Conservation (phyloP, 495 filamentous ascomycete species). For the Bathelium albidoporum region DNA sequence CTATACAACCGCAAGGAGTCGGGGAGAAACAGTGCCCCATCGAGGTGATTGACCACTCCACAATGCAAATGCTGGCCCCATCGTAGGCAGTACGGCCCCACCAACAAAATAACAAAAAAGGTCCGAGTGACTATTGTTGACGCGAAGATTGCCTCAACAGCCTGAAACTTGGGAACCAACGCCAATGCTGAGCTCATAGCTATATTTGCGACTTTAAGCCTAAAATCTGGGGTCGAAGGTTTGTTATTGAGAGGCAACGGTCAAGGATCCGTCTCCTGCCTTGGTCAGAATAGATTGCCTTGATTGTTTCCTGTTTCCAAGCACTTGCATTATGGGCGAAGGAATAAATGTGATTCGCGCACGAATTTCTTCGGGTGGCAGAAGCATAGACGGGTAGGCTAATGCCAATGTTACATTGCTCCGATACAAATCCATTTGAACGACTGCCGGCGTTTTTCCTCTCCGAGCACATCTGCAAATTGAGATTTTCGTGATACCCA, state of each 20-base stretch:
- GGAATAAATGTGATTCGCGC: neutral
- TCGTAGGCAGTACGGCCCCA: neutral
- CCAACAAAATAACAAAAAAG: neutral
- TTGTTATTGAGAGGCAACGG: neutral
- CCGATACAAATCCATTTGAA: neutral
- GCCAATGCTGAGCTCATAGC: neutral
- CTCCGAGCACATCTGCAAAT: neutral
- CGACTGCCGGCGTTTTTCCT: neutral
- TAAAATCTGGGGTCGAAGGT: neutral
- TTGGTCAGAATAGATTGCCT: neutral
- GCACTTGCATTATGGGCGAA: neutral
- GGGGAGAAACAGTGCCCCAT: neutral
- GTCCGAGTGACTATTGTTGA: neutral
- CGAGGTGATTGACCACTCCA: neutral
- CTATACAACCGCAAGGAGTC: neutral
- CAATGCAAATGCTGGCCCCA: neutral
- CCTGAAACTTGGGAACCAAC: neutral
- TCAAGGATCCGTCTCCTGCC: neutral
- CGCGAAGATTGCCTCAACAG: neutral
- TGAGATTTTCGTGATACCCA: neutral
- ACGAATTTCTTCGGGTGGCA: neutral
- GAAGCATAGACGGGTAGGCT: neutral
- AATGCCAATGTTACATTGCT: neutral
- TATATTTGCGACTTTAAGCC: neutral
- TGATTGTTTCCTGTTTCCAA: neutral